Conservation (phyloP, 768 basidiomycete species). For the Boletus eberwhitei region DNA sequence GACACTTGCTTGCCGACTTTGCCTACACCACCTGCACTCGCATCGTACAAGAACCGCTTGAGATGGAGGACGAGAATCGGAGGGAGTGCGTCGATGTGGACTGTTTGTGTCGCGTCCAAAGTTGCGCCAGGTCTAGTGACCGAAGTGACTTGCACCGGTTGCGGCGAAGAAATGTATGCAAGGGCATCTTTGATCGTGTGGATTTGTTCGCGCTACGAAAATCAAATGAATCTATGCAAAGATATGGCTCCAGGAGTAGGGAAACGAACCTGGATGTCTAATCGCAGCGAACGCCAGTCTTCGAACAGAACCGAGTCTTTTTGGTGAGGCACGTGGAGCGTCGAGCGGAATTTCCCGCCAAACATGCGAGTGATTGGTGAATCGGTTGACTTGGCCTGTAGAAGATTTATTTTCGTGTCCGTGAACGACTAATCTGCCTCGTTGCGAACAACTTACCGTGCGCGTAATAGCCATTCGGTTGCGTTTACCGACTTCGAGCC, state of each 20-base stretch:
- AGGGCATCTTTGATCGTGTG: slow-evolving; percentile 83
- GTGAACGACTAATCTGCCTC: not conserved
- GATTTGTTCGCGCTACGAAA: slow-evolving; percentile 62
- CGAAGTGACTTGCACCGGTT: slow-evolving; percentile 69
- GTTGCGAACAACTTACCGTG: slow-evolving; percentile 49
- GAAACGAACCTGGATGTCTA: slow-evolving; percentile 78
- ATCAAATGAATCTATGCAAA: not conserved
- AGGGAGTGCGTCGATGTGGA: slow-evolving; percentile 79
- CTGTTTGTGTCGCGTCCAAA: slow-evolving; percentile 69
- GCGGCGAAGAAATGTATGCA: slow-evolving; percentile 69
- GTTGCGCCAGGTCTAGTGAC: slow-evolving; percentile 53
- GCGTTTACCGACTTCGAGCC: slow-evolving; percentile 91
- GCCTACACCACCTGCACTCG: slow-evolving; percentile 66
- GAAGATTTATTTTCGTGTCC: not conserved
- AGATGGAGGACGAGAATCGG: slow-evolving; percentile 84
- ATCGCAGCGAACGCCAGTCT: slow-evolving; percentile 83
- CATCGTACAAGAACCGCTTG: slow-evolving; percentile 89
- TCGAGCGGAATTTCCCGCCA: slow-evolving; percentile 87
- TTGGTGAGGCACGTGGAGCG: slow-evolving; percentile 74
- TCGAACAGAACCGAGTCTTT: slow-evolving; percentile 87
- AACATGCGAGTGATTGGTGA: slow-evolving; percentile 91
- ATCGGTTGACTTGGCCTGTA: slow-evolving; percentile 72
- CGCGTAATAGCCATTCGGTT: slow-evolving; percentile 79
- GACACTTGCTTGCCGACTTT: slow-evolving; percentile 82
- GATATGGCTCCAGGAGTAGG: not conserved